Conservation (phyloP, 129 eudicot genomes). For the Calendula officinalis region DNA sequence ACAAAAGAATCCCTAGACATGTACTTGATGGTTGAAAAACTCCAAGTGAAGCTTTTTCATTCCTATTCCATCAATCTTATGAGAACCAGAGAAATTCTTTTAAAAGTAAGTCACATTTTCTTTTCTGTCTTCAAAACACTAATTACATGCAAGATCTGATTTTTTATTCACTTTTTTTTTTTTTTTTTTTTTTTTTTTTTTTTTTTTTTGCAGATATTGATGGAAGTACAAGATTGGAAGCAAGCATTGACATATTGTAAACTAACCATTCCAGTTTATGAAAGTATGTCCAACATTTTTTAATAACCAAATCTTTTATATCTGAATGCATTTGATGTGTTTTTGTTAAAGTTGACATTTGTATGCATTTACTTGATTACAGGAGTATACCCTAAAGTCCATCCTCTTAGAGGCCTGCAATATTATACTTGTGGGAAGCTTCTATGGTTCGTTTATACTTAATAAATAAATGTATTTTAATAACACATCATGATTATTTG, state of each 20-base stretch:
- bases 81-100: slow-evolving; percentile 71
- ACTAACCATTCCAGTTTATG: slow-evolving; percentile 70
- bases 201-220: slow-evolving; percentile 64
- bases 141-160: too few species aligned
- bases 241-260: slow-evolving; percentile 73
- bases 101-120: slow-evolving; percentile 50
- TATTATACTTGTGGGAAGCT: slow-evolving; percentile 87
- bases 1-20: slow-evolving; percentile 44
- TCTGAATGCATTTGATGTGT: background rate
- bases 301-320: background rate
- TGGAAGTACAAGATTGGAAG: slow-evolving; percentile 83
- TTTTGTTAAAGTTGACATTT: background rate
- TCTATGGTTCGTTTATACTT: slow-evolving; percentile 55
- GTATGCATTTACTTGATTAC: slow-evolving; percentile 24
- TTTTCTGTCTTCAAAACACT: background rate
- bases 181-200: too few species aligned
- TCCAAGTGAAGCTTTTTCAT: slow-evolving; percentile 64
- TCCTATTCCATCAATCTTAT: slow-evolving; percentile 62
- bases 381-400: slow-evolving; percentile 77
- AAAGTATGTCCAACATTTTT: slow-evolving; percentile 45
- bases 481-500: background rate
- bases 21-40: slow-evolving; percentile 68
- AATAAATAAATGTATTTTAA: background rate
- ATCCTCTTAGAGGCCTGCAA: slow-evolving; percentile 85
- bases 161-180: background rate